These are phyloP conservation scores for Liquidambar formosana DNA, from an alignment of 164 flowering plant genomes.

Conservation along the genomic window DNA sequence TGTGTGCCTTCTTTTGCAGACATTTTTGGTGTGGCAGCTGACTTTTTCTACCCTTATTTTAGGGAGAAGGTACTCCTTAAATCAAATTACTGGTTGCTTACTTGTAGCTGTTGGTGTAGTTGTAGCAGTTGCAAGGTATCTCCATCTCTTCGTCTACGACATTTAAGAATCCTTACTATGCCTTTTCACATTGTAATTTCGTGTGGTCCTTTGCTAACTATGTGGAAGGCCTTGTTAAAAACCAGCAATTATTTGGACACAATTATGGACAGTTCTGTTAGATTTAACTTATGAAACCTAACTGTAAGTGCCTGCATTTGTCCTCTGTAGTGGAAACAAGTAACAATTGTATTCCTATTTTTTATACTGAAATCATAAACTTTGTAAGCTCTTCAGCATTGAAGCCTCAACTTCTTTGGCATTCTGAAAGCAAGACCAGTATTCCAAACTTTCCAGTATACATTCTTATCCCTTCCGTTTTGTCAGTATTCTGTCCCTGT, in stretches of 20 bases:
- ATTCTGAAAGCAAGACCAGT: neutral
- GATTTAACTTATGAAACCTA: too few relatives aligned
- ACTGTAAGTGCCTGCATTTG: too few relatives aligned
- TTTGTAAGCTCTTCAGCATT: neutral
- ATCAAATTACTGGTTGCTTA: conserved; percentile 74
- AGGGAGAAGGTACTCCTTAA: conserved; percentile 59
- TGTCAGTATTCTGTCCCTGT: neutral
- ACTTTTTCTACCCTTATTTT: conserved; percentile 58
- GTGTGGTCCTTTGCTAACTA: too few relatives aligned
- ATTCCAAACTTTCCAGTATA: neutral
- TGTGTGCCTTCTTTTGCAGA: conserved; percentile 47
- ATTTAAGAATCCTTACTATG: neutral
- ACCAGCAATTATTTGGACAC: too few relatives aligned
- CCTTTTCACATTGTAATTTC: too few relatives aligned
- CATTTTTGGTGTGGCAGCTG: conserved; percentile 93
- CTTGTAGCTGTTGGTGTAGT: conserved; percentile 85
- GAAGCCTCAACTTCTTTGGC: neutral
- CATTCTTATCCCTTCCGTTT: too few relatives aligned
- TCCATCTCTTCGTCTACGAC: neutral
- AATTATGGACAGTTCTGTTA: too few relatives aligned
- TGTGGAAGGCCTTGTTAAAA: too few relatives aligned
- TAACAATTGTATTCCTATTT: too few relatives aligned
- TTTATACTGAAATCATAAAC: too few relatives aligned
- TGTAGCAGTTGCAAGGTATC: conserved; percentile 71
- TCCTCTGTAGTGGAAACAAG: too few relatives aligned